These are phyloP conservation scores for Cymbopogon flexuosus DNA, from an alignment of 202 grass and related monocot genomes.

Conservation along the genomic window DNA sequence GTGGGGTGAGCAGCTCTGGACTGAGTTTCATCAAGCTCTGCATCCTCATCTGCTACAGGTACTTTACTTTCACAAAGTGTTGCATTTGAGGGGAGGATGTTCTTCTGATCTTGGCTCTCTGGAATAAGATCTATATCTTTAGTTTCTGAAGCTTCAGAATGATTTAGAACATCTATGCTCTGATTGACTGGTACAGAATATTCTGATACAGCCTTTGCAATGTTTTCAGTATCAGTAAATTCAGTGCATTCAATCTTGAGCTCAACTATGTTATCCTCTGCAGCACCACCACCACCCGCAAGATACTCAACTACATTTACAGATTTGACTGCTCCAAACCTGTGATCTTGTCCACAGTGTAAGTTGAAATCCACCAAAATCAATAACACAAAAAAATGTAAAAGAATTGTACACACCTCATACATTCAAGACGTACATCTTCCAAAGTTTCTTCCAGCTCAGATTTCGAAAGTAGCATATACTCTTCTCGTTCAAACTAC, in stretches of 20 bases:
- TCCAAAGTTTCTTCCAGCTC: slow-evolving; percentile 80
- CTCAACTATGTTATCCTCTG: slow-evolving; percentile 16
- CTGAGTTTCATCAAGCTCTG: slow-evolving; percentile 15
- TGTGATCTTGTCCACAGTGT: slow-evolving; percentile 47
- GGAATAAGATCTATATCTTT: slow-evolving; percentile 19
- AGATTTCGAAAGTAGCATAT: slow-evolving; percentile 66
- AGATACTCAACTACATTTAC: slow-evolving; percentile 48
- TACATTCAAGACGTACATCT: slow-evolving; percentile 79
- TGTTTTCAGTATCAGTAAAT: not conserved
- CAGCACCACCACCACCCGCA: slow-evolving; percentile 19
- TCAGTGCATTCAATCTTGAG: slow-evolving; percentile 22
- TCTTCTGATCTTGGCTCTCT: slow-evolving; percentile 30
- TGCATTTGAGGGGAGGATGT: not conserved
- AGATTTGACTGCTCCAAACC: slow-evolving; percentile 92
- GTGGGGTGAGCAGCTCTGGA: not conserved
- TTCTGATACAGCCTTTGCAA: slow-evolving; percentile 21
- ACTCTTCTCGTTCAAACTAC: slow-evolving; percentile 70
- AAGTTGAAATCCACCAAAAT: slow-evolving; percentile 32
- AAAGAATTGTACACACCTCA: slow-evolving; percentile 40
- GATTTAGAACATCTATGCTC: slow-evolving; percentile 12
- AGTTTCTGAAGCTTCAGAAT: slow-evolving; percentile 3
- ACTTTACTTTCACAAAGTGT: not conserved
- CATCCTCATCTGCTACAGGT: slow-evolving; percentile 16
- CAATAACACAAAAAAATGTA: slow-evolving; percentile 34
- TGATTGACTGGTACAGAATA: slow-evolving; percentile 18